Percentiles rank a stretch among this genome's conserved stretches.
phyloP scores from a whole-genome alignment of 2,329 filamentous ascomycete species.

The Apiospora sp. region DNA sequence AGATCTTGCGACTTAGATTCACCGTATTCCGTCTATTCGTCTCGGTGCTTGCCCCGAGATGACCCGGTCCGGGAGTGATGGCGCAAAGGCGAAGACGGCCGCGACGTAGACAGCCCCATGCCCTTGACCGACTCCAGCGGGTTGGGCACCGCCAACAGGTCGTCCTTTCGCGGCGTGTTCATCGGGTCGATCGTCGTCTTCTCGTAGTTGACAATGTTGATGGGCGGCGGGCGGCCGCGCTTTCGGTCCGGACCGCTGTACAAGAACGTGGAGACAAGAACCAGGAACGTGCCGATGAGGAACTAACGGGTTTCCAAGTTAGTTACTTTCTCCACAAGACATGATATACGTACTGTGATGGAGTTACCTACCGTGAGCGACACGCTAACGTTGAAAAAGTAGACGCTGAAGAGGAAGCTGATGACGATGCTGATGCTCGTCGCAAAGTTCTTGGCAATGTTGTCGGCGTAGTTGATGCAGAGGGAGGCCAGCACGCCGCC shows the following conservation, averaged over 20 bases:
- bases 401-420: conserved; percentile 84
- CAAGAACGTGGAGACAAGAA: conserved; percentile 83
- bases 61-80: conserved; percentile 39
- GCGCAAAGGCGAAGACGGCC: conserved; percentile 42
- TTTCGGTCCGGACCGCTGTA: conserved; percentile 75
- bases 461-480: conserved; percentile 84
- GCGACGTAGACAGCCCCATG: conserved; percentile 43
- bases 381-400: conserved; percentile 83
- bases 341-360: background rate
- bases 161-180: conserved; percentile 40
- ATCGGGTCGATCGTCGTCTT: conserved; percentile 69
- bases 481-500: conserved; percentile 86
- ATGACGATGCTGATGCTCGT: conserved; percentile 91
- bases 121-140: conserved; percentile 38
- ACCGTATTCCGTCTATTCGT: conserved; percentile 34
- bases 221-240: conserved; percentile 68
- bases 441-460: conserved; percentile 93
- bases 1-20: background rate
- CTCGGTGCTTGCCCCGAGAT: conserved; percentile 39
- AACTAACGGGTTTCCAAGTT: conserved; percentile 64
- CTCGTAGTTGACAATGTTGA: conserved; percentile 77
- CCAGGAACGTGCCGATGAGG: conserved; percentile 78
- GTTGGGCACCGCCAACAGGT: conserved; percentile 42
- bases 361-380: conserved; percentile 71
- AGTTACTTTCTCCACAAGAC: conserved; percentile 24